Evolutionary conservation across 1,139 yeast species (phyloP), one percentile per base, ranked within the genome.

Genomic region (Arxiozyma telluris): DNA sequence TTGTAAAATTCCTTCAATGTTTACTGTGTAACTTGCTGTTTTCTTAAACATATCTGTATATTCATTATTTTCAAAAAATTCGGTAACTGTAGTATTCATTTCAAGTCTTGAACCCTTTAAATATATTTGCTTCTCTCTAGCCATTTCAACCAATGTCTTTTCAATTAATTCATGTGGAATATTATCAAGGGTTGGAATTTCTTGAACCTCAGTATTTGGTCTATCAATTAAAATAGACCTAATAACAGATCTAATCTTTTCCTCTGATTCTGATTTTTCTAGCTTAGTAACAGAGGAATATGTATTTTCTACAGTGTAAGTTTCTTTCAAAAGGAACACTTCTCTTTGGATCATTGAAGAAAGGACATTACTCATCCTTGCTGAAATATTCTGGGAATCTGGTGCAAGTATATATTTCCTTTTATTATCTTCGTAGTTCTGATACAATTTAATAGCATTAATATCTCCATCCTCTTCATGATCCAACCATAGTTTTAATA

Each of bases 291-390:
- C 48, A 3, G 25, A 17, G 4, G 39, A 25, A 41, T 21, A n/a
- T n/a, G 25, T 2, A 1, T 18, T 34, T 15, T 27, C 39, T 48
- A 58, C 61, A 0, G 62, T 56, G 50, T 58, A 66, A 18, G 61
- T 56, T 49, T 64, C 62, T 45, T 67, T 66, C 45, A 68, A 54
- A 7, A 62, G 56, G 17, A 59, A 61, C 5, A 62, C 58, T 52
- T 67, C 70, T 39, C 70, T 59, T 53, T 68, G 71, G 41, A 67
- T 61, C 71, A 68, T 68, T 4, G 71, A 68, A 0, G 71, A 67
- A 64, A 64, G 64, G 15, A 65, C 64, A 18, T 62, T 52, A 23
- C 67, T 61, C n/a, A 52, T 45, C 34, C 57, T 57, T 9, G 56
- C 44, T 5, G 54, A 54, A 9, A 47, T 41, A n/a, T 23, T 48